Conservation (phyloP, 2,329 filamentous ascomycete species). For the Epichloe aotearoae region DNA sequence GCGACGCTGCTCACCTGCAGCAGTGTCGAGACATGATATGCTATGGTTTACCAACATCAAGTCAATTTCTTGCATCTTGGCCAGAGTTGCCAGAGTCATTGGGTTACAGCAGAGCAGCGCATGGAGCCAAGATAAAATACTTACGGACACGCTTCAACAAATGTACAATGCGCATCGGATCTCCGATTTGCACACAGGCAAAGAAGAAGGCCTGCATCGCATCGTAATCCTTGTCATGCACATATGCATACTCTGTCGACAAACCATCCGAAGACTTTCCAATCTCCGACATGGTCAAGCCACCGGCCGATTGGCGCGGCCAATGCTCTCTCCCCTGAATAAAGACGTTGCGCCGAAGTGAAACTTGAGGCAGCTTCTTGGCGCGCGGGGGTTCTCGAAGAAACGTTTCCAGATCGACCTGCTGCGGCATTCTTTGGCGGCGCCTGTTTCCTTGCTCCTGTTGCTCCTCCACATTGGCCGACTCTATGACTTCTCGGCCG, state of each 20-base stretch:
- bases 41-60: conserved; percentile 17
- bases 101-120: too few species aligned
- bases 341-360: conserved; percentile 67
- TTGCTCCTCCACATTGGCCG: conserved; percentile 35
- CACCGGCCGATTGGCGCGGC: conserved; percentile 67
- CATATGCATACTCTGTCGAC: conserved; percentile 58
- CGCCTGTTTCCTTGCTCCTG: conserved; percentile 25
- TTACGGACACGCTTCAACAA: conserved; percentile 40
- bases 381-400: conserved; percentile 39
- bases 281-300: conserved; percentile 63
- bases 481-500: conserved; percentile 44
- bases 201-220: conserved; percentile 65
- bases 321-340: conserved; percentile 79
- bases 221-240: conserved; percentile 63
- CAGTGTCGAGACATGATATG: conserved; percentile 89
- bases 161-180: conserved; percentile 69
- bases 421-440: conserved; percentile 24
- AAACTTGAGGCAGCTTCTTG: conserved; percentile 55
- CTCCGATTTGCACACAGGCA: conserved; percentile 64
- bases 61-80: conserved; percentile 8
- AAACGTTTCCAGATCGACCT: conserved; percentile 44
- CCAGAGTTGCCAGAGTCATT: not conserved
- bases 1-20: conserved; percentile 87
- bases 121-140: conserved; percentile 8
- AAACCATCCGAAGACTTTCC: conserved; percentile 34